phyloP scores from a whole-genome alignment of 2,329 filamentous ascomycete species.

The Gyromitra esculenta region DNA sequence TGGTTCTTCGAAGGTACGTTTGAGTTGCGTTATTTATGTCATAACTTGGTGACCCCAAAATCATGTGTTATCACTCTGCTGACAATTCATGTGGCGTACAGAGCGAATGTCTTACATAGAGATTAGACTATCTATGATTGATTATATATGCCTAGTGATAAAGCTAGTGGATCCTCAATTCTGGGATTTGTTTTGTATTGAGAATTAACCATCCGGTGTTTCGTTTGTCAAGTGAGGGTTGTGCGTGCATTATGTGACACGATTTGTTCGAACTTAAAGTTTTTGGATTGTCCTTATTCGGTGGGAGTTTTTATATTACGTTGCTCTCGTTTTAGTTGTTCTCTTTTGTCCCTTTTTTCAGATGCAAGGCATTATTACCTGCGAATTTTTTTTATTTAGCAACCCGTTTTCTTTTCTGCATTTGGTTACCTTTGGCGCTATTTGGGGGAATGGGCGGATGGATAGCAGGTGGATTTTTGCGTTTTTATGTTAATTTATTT shows the following conservation, averaged over 20 bases:
- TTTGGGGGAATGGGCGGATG: neutral
- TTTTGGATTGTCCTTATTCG: conserved; percentile 22
- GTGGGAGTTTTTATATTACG: conserved; percentile 33
- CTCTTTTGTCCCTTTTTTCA: conserved; percentile 6
- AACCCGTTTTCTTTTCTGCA: conserved; percentile 5
- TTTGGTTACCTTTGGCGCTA: conserved; percentile 35
- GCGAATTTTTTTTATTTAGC: conserved; percentile 9
- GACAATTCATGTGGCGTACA: conserved; percentile 18
- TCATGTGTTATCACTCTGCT: conserved; percentile 40
- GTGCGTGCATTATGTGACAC: conserved; percentile 25
- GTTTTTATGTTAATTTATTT: neutral
- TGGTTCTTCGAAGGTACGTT: conserved; percentile 66
- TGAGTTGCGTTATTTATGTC: neutral
- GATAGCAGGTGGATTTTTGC: neutral
- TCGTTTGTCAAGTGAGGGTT: conserved; percentile 10
- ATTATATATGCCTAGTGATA: neutral
- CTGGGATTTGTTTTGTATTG: neutral
- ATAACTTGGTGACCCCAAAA: neutral
- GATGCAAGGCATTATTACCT: conserved; percentile 1
- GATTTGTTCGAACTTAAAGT: conserved; percentile 13
- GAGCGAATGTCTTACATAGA: conserved; percentile 49
- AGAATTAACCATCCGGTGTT: neutral
- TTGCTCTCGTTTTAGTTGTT: conserved; percentile 27
- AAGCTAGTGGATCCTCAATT: conserved; percentile 12
- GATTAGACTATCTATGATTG: conserved; percentile 30